A percentile compares a stretch with the other conserved stretches of the same genome.
phyloP scores from a whole-genome alignment of 768 basidiomycete species.

The Mycena vulgaris region DNA sequence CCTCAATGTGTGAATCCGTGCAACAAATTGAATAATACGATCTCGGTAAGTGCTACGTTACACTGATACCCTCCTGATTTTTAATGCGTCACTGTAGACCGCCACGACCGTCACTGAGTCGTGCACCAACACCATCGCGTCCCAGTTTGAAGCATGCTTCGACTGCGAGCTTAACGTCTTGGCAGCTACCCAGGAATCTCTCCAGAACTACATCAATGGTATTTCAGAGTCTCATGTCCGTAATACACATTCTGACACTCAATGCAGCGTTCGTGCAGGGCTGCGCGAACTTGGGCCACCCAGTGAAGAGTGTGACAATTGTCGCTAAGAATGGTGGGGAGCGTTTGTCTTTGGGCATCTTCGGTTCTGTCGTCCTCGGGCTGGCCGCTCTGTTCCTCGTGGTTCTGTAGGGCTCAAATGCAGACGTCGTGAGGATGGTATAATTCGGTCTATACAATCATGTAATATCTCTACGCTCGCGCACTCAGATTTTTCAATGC shows the following conservation, averaged over 20 bases:
- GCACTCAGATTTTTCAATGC: no score
- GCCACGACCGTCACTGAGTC: background rate
- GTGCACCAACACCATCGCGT: constrained; percentile 21
- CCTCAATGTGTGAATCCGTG: constrained; percentile 15
- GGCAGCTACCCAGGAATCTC: background rate
- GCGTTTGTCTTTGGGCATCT: constrained; percentile 1
- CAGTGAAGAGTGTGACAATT: constrained; percentile 24
- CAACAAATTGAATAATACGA: constrained; percentile 5
- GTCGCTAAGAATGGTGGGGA: constrained; percentile 12
- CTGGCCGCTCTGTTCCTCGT: background rate
- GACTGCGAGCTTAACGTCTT: constrained; percentile 24
- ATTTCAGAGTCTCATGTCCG: background rate
- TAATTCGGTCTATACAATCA: no score
- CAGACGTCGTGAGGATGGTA: no score
- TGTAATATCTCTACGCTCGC: no score
- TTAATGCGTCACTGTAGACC: constrained; percentile 10
- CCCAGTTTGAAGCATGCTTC: constrained; percentile 23
- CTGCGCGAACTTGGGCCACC: constrained; percentile 6
- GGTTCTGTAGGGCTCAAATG: no score
- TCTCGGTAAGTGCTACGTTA: constrained; percentile 12
- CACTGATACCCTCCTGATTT: background rate
- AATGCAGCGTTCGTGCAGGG: constrained; percentile 3
- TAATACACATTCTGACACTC: background rate
- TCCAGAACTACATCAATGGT: constrained; percentile 26
- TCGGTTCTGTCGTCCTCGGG: background rate